Percentiles rank a stretch among this genome's conserved stretches.
phyloP scores from a whole-genome alignment of 2,329 filamentous ascomycete genomes.

The Penicillium sp. region DNA sequence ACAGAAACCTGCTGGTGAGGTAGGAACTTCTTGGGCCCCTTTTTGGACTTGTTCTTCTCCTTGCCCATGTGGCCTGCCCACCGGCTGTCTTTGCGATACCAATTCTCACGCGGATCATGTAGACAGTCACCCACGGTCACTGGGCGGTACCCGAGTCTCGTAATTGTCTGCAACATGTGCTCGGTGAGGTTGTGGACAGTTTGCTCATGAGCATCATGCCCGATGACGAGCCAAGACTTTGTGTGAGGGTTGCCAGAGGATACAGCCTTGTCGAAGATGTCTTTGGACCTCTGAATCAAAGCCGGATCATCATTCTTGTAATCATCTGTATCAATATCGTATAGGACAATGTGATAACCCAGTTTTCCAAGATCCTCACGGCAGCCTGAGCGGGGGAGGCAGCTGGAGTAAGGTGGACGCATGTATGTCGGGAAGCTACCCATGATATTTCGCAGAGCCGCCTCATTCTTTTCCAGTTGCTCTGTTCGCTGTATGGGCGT shows the following conservation, averaged over 20 bases:
- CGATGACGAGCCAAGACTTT: constrained; percentile 46
- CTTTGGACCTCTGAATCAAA: constrained; percentile 45
- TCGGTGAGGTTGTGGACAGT: constrained; percentile 48
- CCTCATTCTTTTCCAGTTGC: constrained; percentile 54
- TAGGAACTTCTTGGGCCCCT: constrained; percentile 8
- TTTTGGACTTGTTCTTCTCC: constrained; percentile 25
- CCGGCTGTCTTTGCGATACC: constrained; percentile 47
- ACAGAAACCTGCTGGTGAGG: constrained; percentile 25
- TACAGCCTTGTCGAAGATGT: constrained; percentile 43
- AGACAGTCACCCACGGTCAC: constrained; percentile 52
- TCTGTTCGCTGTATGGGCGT: constrained; percentile 39
- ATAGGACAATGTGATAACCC: constrained; percentile 55
- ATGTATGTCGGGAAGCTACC: constrained; percentile 58
- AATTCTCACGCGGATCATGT: constrained; percentile 41
- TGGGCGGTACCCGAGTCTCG: constrained; percentile 38
- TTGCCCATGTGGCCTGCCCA: constrained; percentile 18
- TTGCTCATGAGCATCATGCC: constrained; percentile 49
- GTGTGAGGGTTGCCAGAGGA: constrained; percentile 27
- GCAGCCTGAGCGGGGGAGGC: constrained; percentile 41
- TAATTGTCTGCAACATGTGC: constrained; percentile 42
- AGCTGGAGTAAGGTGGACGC: constrained; percentile 56
- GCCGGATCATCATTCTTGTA: constrained; percentile 46
- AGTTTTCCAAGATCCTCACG: constrained; percentile 49
- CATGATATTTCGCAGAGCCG: constrained; percentile 52
- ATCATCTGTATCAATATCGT: constrained; percentile 54